These are phyloP conservation scores for Penicillium angulare DNA, from an alignment of 495 filamentous ascomycete genomes.

Conservation along the genomic window DNA sequence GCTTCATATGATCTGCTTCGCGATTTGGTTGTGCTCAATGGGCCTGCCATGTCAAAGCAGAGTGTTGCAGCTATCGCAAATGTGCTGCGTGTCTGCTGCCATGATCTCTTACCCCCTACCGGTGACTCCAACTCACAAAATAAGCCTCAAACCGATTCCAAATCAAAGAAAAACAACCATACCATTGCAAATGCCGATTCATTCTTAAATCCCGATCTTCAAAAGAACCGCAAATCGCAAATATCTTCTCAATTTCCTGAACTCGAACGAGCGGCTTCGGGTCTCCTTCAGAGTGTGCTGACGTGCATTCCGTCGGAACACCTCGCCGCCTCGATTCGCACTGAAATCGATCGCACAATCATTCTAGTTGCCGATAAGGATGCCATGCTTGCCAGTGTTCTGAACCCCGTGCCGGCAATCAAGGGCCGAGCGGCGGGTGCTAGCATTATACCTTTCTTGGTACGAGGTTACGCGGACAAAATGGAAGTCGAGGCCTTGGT, in stretches of 20 bases:
- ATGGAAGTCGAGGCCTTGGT: constrained; percentile 70
- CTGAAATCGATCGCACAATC: constrained; percentile 73
- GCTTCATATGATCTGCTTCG: constrained; percentile 57
- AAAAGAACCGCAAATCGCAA: constrained; percentile 24
- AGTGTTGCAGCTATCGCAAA: constrained; percentile 55
- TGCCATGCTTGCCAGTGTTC: constrained; percentile 73
- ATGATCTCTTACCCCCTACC: constrained; percentile 55
- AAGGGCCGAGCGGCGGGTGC: constrained; percentile 55
- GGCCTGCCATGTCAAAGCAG: constrained; percentile 61
- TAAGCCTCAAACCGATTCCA: constrained; percentile 30
- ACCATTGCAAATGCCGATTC: constrained; percentile 52
- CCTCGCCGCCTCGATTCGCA: constrained; percentile 61
- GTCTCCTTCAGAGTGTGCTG: constrained; percentile 62
- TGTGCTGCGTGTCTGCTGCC: constrained; percentile 61
- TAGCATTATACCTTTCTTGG: constrained; percentile 76
- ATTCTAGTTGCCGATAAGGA: constrained; percentile 63
- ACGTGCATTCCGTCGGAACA: constrained; percentile 57
- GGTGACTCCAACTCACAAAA: constrained; percentile 30
- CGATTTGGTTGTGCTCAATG: constrained; percentile 57
- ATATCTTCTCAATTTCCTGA: constrained; percentile 19
- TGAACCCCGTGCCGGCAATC: constrained; percentile 66
- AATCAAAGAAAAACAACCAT: constrained; percentile 34
- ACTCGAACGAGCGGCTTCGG: constrained; percentile 47
- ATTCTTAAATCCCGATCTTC: constrained; percentile 44
- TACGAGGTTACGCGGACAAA: constrained; percentile 55